Evolutionary conservation across 345 rosid genomes (phyloP).

Genomic region (Citrus australasica): DNA sequence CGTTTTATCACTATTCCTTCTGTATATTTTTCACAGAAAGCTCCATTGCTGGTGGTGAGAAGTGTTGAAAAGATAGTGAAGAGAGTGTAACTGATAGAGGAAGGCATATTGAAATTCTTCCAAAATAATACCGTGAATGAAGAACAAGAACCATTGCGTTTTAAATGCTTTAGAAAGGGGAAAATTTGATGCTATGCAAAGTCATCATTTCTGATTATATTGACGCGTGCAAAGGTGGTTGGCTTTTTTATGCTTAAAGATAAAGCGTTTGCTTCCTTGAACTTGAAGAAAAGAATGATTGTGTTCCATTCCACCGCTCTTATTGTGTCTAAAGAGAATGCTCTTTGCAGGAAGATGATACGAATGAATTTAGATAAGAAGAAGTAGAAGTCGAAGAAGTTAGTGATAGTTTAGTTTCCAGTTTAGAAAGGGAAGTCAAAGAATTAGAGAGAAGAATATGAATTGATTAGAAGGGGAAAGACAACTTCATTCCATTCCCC

Average conservation of each 20-base stretch:
- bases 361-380: no score
- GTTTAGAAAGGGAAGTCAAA: no score
- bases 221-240: background rate
- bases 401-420: no score
- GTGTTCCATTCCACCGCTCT: conserved; percentile 17
- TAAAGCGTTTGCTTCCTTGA: background rate
- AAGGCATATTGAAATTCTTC: conserved; percentile 13
- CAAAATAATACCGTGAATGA: background rate
- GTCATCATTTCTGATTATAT: background rate
- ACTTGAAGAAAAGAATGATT: conserved; percentile 13
- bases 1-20: conserved; percentile 27
- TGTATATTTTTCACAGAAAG: conserved; percentile 27
- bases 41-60: conserved; percentile 8
- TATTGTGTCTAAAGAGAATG: background rate
- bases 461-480: no score
- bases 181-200: background rate
- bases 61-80: conserved; percentile 14
- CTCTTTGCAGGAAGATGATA: background rate
- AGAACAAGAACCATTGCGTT: background rate
- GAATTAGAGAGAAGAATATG: no score
- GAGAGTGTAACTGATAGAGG: conserved; percentile 4
- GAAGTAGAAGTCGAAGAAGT: no score
- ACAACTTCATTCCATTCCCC: no score
- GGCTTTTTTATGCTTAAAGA: background rate
- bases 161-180: background rate